Conservation (phyloP, 1,139 yeast species). For the Debaryomyces udenii region DNA sequence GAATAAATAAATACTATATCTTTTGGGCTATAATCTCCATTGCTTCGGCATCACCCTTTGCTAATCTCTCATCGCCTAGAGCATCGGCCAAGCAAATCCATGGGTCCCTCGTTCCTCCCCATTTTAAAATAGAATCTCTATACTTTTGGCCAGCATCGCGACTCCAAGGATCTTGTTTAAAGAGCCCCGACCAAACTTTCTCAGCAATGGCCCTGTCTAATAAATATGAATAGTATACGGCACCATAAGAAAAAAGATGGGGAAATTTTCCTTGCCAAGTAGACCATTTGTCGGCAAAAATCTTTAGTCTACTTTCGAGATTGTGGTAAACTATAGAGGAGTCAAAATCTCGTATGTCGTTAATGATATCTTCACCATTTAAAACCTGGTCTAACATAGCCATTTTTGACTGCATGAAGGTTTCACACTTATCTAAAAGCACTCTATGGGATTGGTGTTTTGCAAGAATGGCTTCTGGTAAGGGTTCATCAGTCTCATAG, state of each 20-base stretch:
- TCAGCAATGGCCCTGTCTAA: constrained; percentile 93
- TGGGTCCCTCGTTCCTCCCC: constrained; percentile 96
- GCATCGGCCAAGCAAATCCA: constrained; percentile 87
- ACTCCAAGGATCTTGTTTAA: constrained; percentile 69
- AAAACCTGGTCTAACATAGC: constrained; percentile 84
- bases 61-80: constrained; percentile 60
- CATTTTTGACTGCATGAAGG: constrained; percentile 86
- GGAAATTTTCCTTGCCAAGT: constrained; percentile 96
- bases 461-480: constrained; percentile 54
- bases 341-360: constrained; percentile 35
- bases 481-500: constrained; percentile 64
- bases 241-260: constrained; percentile 91
- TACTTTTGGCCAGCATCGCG: constrained; percentile 75
- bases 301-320: constrained; percentile 57
- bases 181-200: constrained; percentile 76
- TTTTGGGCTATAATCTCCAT: constrained; percentile 62
- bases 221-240: constrained; percentile 89
- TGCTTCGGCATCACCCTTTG: constrained; percentile 70
- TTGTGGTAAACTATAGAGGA: constrained; percentile 66
- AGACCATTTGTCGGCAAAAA: constrained; percentile 65
- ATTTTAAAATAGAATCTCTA: constrained; percentile 67
- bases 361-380: constrained; percentile 48
- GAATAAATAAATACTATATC: constrained; percentile 9
- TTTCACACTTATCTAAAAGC: constrained; percentile 68
- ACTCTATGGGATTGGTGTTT: constrained; percentile 56